Evolutionary conservation across 1,284 basidiomycete genomes (phyloP).

Genomic region (Leccinum brunneo-olivaceum): DNA sequence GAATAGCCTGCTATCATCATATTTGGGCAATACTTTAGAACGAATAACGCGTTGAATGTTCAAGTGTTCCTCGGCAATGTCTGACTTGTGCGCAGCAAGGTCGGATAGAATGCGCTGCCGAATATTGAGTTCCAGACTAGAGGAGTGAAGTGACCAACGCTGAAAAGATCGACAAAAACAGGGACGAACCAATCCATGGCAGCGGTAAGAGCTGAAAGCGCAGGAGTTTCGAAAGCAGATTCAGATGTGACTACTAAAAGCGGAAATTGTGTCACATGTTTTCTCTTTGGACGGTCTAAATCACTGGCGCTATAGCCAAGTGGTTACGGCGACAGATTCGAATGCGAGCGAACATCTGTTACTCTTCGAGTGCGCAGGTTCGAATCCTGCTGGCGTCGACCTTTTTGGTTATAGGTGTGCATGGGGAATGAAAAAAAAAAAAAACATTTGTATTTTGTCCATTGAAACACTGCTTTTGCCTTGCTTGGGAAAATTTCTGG

Average conservation of each 20-base stretch:
- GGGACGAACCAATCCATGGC: conserved; percentile 27
- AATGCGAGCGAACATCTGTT: conserved; percentile 36
- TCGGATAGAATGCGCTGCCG: conserved; percentile 77
- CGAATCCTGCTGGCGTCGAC: conserved; percentile 36
- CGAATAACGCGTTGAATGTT: conserved; percentile 53
- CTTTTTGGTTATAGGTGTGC: no score
- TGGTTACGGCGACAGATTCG: conserved; percentile 58
- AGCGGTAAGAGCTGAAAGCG: background rate
- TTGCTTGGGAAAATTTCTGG: no score
- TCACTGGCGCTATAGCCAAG: conserved; percentile 42
- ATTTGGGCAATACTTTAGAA: conserved; percentile 51
- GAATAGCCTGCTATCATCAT: background rate
- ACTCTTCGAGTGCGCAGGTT: conserved; percentile 38
- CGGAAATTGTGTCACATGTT: background rate
- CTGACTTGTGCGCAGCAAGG: conserved; percentile 62
- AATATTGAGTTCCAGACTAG: conserved; percentile 69
- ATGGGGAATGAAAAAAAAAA: no score
- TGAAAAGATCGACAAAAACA: background rate
- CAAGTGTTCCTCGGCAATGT: conserved; percentile 40
- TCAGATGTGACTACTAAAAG: conserved; percentile 4
- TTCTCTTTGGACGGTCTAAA: no score
- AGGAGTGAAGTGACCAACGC: background rate
- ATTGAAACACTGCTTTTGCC: no score
- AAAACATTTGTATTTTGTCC: no score
- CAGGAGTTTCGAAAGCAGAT: background rate